Conservation (phyloP, 768 basidiomycete genomes). For the Calocera cornea region DNA sequence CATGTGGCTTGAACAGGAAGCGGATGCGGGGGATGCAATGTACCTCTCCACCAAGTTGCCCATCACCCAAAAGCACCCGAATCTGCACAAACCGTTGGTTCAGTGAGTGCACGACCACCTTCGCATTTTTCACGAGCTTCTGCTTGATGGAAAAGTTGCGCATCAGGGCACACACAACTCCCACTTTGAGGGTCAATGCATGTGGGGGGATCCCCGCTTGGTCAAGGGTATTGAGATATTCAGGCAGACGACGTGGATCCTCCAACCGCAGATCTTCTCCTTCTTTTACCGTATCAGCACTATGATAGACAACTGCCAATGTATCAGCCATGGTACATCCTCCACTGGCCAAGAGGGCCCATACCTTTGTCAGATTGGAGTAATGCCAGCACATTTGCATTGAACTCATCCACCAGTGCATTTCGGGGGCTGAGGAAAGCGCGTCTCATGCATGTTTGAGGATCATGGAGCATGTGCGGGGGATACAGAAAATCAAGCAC, state of each 20-base stretch:
- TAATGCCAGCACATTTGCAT: not conserved
- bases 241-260: constrained; percentile 15
- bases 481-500: constrained; percentile 23
- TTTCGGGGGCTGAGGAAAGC: not conserved
- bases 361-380: not conserved
- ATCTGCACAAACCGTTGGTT: constrained; percentile 18
- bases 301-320: not conserved
- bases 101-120: constrained; percentile 24
- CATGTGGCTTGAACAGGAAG: constrained; percentile 17
- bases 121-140: constrained; percentile 31
- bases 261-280: constrained; percentile 14
- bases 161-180: constrained; percentile 25
- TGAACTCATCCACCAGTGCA: not conserved
- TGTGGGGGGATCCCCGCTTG: constrained; percentile 19
- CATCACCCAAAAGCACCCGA: not conserved
- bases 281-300: constrained; percentile 19
- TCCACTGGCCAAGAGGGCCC: not conserved
- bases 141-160: constrained; percentile 28
- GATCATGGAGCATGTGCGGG: constrained; percentile 17
- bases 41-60: not conserved
- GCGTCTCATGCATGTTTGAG: constrained; percentile 3
- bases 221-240: constrained; percentile 15
- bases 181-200: constrained; percentile 23
- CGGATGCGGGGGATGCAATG: constrained; percentile 18
- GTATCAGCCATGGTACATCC: not conserved